Percentiles rank a stretch among this genome's conserved stretches.
These are phyloP conservation scores for Meyerozyma athensensis DNA, from an alignment of 1,139 yeast species.

Conservation along the genomic window DNA sequence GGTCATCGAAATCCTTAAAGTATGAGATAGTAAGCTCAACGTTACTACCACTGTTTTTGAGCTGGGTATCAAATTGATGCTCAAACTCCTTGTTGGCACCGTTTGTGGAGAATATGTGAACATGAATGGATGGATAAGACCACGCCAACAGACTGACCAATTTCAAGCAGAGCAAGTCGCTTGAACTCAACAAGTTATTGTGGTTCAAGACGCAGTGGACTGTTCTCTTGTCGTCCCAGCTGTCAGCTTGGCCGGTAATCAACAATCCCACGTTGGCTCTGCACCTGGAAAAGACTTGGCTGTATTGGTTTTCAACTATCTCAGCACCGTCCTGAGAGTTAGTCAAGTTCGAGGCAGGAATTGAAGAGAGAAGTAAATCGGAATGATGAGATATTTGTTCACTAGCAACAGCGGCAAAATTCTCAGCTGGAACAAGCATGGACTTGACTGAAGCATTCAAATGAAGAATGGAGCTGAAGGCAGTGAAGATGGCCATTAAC, in stretches of 20 bases:
- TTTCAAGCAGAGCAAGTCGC: constrained; percentile 30
- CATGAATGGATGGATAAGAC: constrained; percentile 6
- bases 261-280: constrained; percentile 31
- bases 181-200: constrained; percentile 29
- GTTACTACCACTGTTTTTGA: constrained; percentile 6
- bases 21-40: constrained; percentile 6
- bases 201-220: constrained; percentile 26
- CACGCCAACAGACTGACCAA: constrained; percentile 18
- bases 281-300: constrained; percentile 21
- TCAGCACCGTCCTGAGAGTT: constrained; percentile 18
- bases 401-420: constrained; percentile 23
- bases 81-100: constrained; percentile 10
- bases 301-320: constrained; percentile 20
- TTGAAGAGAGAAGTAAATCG: constrained; percentile 18
- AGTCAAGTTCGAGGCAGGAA: constrained; percentile 21
- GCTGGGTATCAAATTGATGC: constrained; percentile 9
- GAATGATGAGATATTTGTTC: constrained; percentile 25
- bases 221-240: constrained; percentile 11
- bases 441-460: constrained; percentile 50
- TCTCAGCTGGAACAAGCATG: constrained; percentile 41
- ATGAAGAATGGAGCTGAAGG: constrained; percentile 48
- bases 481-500: constrained; percentile 47
- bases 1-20: constrained; percentile 8
- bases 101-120: constrained; percentile 9
- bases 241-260: constrained; percentile 16